Base-by-base conservation (phyloP, 192 early-diverging fungal species). In the Linnemannia zychae region DNA sequence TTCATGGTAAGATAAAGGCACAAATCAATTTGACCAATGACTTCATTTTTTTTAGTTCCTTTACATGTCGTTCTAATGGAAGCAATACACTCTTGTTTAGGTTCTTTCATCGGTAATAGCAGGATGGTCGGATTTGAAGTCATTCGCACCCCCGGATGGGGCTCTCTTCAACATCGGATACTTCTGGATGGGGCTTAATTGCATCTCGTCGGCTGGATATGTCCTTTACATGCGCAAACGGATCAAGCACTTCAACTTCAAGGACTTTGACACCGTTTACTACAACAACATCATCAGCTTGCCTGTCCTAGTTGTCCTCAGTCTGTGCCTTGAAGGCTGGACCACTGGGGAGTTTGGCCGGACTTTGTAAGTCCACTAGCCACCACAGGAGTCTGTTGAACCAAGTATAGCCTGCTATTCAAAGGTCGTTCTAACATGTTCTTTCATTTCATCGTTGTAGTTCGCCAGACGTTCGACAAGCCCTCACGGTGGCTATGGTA, bases 221-320 rank as follows among this genome's bases (percentile, higher is more conserved):
- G 92, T 96, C 7, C 88, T 99, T 74, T 92, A 95, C 78, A 97
- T 99, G 95, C 95, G 97, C 86, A 90, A 92, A 84, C 93, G 93
- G 73, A 96, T 97, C 84, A 95, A 94, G 90, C 86, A 93, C 73
- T 94, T 96, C 77, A 92, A 92, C 72, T 99, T 99, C 79, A 97
- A 96, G 88, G 98, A 99, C 81, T 98, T 97, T 88, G 98, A 99
- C 88, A 98, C 97, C 9, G 96, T 99, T 11, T 98, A 94, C 84
- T 98, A 97, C 89, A 99, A 99, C 94, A 98, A 98, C 81, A 79
- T 97, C 28, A 89, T 99, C 24, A 94, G 95, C 0, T 90, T 96
- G 75, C 98, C 98, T n/a, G 88, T 96, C 28, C 91, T 93, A 80
- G 53, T 94, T 7, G 83, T 92, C 20, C 89, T 94, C 71, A 95